Percentiles rank a stretch among this genome's conserved stretches.
These are phyloP conservation scores for Phytophthora pinifolia DNA, from an alignment of 352 stramenopile genomes.

Conservation along the genomic window DNA sequence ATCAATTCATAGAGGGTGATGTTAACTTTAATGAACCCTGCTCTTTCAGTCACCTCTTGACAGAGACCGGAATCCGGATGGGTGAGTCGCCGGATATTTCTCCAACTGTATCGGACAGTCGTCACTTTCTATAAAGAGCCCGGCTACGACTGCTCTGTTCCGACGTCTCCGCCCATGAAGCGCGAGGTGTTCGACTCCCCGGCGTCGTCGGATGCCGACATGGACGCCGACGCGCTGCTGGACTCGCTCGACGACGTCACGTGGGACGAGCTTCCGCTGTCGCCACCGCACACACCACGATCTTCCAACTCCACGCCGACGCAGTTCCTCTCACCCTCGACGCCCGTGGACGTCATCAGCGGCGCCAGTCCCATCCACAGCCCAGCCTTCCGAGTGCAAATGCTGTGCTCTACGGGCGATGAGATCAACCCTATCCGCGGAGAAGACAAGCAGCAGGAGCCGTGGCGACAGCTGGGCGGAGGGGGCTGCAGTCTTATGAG, in stretches of 20 bases:
- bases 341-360: slow-evolving; percentile 11
- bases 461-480: slow-evolving; percentile 1
- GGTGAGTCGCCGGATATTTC: too few species aligned
- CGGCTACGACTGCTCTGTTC: too few species aligned
- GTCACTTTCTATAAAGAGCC: too few species aligned
- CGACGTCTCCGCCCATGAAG: background rate
- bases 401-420: slow-evolving; percentile 1
- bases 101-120: too few species aligned
- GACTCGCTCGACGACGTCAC: slow-evolving; percentile 20
- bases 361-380: slow-evolving; percentile 20
- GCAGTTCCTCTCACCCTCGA: background rate
- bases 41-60: too few species aligned
- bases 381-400: slow-evolving; percentile 9
- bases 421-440: slow-evolving; percentile 15
- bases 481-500: background rate
- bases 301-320: background rate
- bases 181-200: background rate
- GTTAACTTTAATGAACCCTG: too few species aligned
- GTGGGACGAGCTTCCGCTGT: slow-evolving; percentile 21
- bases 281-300: slow-evolving; percentile 1
- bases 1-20: too few species aligned
- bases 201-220: slow-evolving; percentile 1
- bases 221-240: slow-evolving; percentile 11
- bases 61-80: too few species aligned
- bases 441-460: slow-evolving; percentile 12